A percentile compares a stretch with the other conserved stretches of the same genome.
These are phyloP conservation scores for Gaeumannomyces tritici DNA, from an alignment of 2,329 filamentous ascomycete species.

Conservation along the genomic window DNA sequence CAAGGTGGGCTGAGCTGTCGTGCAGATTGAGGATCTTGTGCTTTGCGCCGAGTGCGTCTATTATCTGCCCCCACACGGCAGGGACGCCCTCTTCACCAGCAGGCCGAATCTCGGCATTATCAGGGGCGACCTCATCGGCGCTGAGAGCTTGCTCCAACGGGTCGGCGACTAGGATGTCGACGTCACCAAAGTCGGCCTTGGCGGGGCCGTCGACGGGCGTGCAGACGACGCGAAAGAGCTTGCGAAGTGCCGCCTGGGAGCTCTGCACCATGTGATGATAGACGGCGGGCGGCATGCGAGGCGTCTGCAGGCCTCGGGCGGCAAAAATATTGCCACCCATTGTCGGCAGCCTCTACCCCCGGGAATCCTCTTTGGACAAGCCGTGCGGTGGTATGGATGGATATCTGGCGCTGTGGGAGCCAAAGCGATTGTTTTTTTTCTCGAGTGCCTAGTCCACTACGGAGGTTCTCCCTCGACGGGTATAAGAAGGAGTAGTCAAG, in stretches of 20 bases:
- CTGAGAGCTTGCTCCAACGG: constrained; percentile 13
- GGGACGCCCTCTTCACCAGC: background rate
- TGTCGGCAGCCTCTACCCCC: too few species aligned
- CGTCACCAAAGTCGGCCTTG: constrained; percentile 60
- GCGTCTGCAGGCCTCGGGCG: constrained; percentile 42
- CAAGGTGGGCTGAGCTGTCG: constrained; percentile 31
- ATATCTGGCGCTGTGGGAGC: too few species aligned
- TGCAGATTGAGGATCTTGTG: constrained; percentile 19
- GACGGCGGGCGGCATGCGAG: constrained; percentile 51
- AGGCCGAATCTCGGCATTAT: background rate
- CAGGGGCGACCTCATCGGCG: background rate
- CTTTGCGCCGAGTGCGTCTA: constrained; percentile 34
- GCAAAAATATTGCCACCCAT: constrained; percentile 62
- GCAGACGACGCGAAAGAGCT: constrained; percentile 44
- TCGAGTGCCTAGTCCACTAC: too few species aligned
- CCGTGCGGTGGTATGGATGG: too few species aligned
- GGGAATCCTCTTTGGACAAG: too few species aligned
- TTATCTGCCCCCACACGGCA: constrained; percentile 19
- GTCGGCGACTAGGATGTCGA: constrained; percentile 55
- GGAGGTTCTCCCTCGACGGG: too few species aligned
- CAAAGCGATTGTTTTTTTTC: too few species aligned
- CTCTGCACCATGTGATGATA: constrained; percentile 43
- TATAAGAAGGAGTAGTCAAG: too few species aligned
- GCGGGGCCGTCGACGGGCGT: constrained; percentile 59
- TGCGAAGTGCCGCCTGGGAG: constrained; percentile 34